These are phyloP conservation scores for Russula sp. DNA, from an alignment of 768 basidiomycete species.

Conservation along the genomic window DNA sequence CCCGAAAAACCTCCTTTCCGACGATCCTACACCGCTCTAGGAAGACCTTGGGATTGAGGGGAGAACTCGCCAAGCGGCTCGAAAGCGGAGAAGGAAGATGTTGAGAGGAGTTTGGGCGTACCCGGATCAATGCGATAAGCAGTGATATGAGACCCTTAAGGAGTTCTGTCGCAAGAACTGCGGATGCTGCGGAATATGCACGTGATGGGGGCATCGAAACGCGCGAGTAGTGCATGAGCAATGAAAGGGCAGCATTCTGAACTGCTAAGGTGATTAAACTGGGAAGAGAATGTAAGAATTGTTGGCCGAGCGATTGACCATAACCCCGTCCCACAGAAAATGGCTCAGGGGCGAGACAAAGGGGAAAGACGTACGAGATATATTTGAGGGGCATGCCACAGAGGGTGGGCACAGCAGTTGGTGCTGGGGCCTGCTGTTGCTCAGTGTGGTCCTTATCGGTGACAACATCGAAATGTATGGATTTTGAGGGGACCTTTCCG, in stretches of 20 bases:
- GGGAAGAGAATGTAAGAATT: slow-evolving; percentile 20
- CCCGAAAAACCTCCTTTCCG: slow-evolving; percentile 70
- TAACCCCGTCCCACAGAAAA: neutral
- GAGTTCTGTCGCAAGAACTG: slow-evolving; percentile 92
- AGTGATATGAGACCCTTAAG: slow-evolving; percentile 89
- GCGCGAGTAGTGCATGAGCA: slow-evolving; percentile 97
- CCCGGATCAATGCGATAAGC: slow-evolving; percentile 70
- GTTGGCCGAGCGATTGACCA: neutral
- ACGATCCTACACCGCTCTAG: slow-evolving; percentile 54
- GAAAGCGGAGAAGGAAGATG: slow-evolving; percentile 31
- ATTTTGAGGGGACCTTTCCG: slow-evolving; percentile 17
- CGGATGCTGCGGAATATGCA: slow-evolving; percentile 89
- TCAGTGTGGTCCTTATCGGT: slow-evolving; percentile 7
- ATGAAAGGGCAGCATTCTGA: slow-evolving; percentile 86
- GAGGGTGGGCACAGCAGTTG: slow-evolving; percentile 49
- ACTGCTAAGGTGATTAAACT: slow-evolving; percentile 83
- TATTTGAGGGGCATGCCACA: slow-evolving; percentile 77
- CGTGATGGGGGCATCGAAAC: slow-evolving; percentile 71
- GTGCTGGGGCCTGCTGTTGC: slow-evolving; percentile 35
- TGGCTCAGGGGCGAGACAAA: neutral
- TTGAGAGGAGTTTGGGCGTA: slow-evolving; percentile 43
- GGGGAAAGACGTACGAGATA: slow-evolving; percentile 56
- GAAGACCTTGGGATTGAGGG: slow-evolving; percentile 39
- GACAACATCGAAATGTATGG: slow-evolving; percentile 18
- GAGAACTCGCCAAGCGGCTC: slow-evolving; percentile 37